phyloP scores from a whole-genome alignment of 768 basidiomycete genomes.

The Trichaptum fuscoviolaceum region DNA sequence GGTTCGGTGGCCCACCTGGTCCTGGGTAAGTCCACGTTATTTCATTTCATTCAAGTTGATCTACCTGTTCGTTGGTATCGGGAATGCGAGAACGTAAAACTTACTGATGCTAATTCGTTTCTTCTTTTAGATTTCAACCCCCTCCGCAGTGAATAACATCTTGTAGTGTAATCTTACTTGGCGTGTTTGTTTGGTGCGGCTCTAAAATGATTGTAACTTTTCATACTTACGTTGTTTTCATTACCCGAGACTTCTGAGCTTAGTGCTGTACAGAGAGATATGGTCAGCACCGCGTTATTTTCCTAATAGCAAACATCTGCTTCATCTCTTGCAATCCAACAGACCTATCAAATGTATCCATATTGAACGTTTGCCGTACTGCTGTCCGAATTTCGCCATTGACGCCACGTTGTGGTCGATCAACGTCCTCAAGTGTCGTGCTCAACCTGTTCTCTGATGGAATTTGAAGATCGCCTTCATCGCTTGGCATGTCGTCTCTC shows the following conservation, averaged over 20 bases:
- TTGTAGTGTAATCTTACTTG: neutral
- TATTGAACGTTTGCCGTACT: neutral
- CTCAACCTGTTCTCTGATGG: too few relatives aligned
- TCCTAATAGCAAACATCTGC: neutral
- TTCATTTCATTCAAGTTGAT: slow-evolving; percentile 20
- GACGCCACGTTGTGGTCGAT: neutral
- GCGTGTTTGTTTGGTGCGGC: neutral
- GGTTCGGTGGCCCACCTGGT: slow-evolving; percentile 57
- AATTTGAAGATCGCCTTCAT: neutral
- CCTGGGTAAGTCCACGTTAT: slow-evolving; percentile 53
- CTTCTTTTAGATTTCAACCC: slow-evolving; percentile 38
- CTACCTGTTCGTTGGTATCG: slow-evolving; percentile 3
- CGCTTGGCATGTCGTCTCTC: neutral
- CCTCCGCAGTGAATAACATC: slow-evolving; percentile 34
- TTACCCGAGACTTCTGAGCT: neutral
- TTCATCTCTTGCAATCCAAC: neutral
- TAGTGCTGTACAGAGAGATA: neutral
- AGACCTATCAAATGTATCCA: neutral
- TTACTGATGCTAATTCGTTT: neutral
- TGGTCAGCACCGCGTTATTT: neutral
- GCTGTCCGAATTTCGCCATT: neutral
- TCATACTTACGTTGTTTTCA: neutral
- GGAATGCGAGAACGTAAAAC: slow-evolving; percentile 5
- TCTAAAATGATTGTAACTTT: neutral
- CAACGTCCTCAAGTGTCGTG: neutral